Evolutionary conservation across 768 basidiomycete species (phyloP), one percentile per base, ranked within the genome.

Genomic region (Tylopilus sp.): DNA sequence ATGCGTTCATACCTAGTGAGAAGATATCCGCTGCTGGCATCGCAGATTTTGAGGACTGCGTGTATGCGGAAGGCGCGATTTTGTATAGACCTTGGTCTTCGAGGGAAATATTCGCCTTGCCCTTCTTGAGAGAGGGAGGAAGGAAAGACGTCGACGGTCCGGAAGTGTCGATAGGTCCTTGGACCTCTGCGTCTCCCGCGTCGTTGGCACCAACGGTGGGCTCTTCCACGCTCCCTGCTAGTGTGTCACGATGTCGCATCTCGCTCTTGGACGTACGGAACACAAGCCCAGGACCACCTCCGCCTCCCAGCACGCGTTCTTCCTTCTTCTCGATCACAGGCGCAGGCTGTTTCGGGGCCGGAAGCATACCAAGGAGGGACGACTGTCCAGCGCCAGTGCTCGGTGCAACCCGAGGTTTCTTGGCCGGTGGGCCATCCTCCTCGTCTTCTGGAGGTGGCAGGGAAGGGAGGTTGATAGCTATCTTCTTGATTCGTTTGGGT

Each of bases 281-380:
- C 25, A 82, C 77, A n/a, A 88, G 65, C 6, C 84, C 81, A 7
- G 79, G 81, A 2, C 83, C 80, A 21, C 74, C 69, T 3, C 86
- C 85, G 16, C 79, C 80, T 3, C 89, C 89, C 6, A 91, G 75
- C 14, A 87, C 78, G 28, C 84, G 76, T 56, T 81, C 77, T 6
- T 76, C 68, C 26, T 68, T 60, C 49, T 68, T 70, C 55, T 56
- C 47, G 24, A 66, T 63, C n/a, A 76, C 65, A 11, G 80, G 75
- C 7, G 22, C 70, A 63, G 50, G 75, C 72, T 64, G 79, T 69
- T 85, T 89, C 6, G 89, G 89, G 0, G 83, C 79, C 30, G 89
- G 89, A 12, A 92, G 75, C 84, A 90, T 89, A 10, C 79, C 78
- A 29, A 91, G 62, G 44, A 92, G 64, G 3, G 82, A 79, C 1